Conservation (phyloP, 805 yeast species). For the Wickerhamomyces strasburgensis region DNA sequence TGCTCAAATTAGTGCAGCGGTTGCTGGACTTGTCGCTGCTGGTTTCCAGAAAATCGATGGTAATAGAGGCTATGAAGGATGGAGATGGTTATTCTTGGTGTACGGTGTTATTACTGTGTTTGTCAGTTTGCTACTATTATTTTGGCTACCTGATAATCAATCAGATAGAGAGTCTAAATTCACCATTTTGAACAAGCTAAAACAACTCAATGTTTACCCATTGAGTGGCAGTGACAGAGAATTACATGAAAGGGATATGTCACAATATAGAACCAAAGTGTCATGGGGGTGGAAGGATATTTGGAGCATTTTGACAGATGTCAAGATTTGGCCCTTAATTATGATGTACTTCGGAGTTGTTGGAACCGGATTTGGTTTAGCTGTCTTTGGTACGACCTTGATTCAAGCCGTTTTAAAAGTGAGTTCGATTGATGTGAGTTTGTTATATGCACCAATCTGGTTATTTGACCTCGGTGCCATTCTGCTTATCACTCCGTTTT, state of each 20-base stretch:
- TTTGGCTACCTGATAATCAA: constrained; percentile 76
- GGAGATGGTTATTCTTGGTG: constrained; percentile 81
- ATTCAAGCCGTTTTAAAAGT: constrained; percentile 59
- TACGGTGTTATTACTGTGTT: constrained; percentile 67
- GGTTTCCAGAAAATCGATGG: constrained; percentile 85
- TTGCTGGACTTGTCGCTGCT: constrained; percentile 80
- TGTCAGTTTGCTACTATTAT: constrained; percentile 57
- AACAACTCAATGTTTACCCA: constrained; percentile 33
- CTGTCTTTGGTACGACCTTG: constrained; percentile 79
- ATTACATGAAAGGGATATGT: constrained; percentile 59
- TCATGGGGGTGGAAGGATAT: constrained; percentile 62
- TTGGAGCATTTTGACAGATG: constrained; percentile 48
- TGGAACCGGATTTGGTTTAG: constrained; percentile 84
- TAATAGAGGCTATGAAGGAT: constrained; percentile 64
- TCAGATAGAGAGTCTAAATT: constrained; percentile 12
- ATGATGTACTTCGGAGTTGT: constrained; percentile 92
- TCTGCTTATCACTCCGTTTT: constrained; percentile 69
- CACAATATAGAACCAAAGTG: constrained; percentile 39
- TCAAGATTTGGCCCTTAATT: constrained; percentile 72
- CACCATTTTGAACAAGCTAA: constrained; percentile 13
- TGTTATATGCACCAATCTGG: constrained; percentile 89
- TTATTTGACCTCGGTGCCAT: constrained; percentile 76
- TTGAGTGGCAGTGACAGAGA: constrained; percentile 47
- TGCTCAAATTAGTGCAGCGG: constrained; percentile 88
- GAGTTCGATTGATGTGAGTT: constrained; percentile 59